Percentiles rank a stretch among this genome's conserved stretches.
Conservation (phyloP, 2,329 filamentous ascomycete species). For the Atkinsonella hypoxylon region DNA sequence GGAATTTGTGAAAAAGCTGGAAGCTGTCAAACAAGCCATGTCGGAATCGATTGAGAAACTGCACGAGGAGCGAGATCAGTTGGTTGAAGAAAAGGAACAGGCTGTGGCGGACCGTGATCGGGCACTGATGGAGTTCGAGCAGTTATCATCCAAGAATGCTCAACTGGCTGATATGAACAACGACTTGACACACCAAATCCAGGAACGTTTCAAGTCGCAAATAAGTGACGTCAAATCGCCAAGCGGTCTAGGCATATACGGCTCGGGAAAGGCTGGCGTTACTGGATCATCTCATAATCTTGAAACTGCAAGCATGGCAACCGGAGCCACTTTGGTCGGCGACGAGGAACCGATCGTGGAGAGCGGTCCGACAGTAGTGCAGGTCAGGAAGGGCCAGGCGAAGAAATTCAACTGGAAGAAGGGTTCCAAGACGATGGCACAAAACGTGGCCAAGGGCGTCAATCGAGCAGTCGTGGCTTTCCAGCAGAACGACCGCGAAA, state of each 20-base stretch:
- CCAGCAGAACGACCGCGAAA: slow-evolving; percentile 47
- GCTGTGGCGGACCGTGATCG: slow-evolving; percentile 81
- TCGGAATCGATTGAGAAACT: slow-evolving; percentile 45
- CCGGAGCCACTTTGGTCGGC: slow-evolving; percentile 46
- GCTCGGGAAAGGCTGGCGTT: slow-evolving; percentile 34
- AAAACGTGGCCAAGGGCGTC: slow-evolving; percentile 87
- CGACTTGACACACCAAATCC: slow-evolving; percentile 85
- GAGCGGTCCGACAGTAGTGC: slow-evolving; percentile 81
- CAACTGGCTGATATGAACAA: slow-evolving; percentile 94
- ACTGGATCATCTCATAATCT: slow-evolving; percentile 39
- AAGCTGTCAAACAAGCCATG: slow-evolving; percentile 49
- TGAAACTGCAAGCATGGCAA: slow-evolving; percentile 41
- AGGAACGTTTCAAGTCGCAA: slow-evolving; percentile 81
- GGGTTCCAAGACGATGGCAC: slow-evolving; percentile 83
- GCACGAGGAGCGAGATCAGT: slow-evolving; percentile 61
- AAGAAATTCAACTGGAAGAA: slow-evolving; percentile 99
- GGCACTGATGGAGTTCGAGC: slow-evolving; percentile 89
- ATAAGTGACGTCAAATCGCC: slow-evolving; percentile 39
- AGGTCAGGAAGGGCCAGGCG: slow-evolving; percentile 84
- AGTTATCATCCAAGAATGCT: slow-evolving; percentile 84
- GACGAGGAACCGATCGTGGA: slow-evolving; percentile 58
- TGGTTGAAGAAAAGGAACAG: slow-evolving; percentile 75
- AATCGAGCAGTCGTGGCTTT: slow-evolving; percentile 79
- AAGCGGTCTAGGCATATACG: slow-evolving; percentile 47
- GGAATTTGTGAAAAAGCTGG: slow-evolving; percentile 69